Evolutionary conservation across 768 basidiomycete genomes (phyloP).

Genomic region (Boletus reticulatus): DNA sequence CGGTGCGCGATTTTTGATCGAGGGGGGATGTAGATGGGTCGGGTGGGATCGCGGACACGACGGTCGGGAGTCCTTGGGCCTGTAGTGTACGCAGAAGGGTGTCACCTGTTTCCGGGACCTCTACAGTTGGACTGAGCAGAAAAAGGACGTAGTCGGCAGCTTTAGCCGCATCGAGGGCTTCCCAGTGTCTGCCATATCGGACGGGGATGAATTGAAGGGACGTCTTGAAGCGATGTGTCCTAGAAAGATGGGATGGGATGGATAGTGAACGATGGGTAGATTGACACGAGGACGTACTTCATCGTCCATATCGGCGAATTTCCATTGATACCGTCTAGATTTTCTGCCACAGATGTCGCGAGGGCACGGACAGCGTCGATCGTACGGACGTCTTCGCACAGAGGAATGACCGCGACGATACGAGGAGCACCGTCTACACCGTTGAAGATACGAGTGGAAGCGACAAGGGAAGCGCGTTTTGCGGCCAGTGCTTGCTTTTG

Average conservation of each 20-base stretch:
- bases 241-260: constrained; percentile 27
- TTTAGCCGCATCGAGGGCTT: constrained; percentile 80
- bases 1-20: constrained; percentile 61
- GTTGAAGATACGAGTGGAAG: constrained; percentile 74
- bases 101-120: constrained; percentile 87
- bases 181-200: constrained; percentile 68
- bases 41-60: constrained; percentile 70
- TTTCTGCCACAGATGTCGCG: constrained; percentile 55
- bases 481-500: constrained; percentile 79
- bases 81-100: constrained; percentile 84
- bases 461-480: constrained; percentile 67
- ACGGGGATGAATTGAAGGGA: constrained; percentile 85
- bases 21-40: constrained; percentile 41
- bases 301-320: constrained; percentile 51
- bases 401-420: constrained; percentile 84
- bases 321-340: constrained; percentile 18
- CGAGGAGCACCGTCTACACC: constrained; percentile 79
- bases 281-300: constrained; percentile 44
- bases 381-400: constrained; percentile 65
- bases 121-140: constrained; percentile 73
- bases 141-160: constrained; percentile 91
- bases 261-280: background rate
- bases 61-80: constrained; percentile 85
- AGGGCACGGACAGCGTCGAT: constrained; percentile 53
- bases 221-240: constrained; percentile 88